Conservation (phyloP, 768 basidiomycete species). For the Mycena amicta region DNA sequence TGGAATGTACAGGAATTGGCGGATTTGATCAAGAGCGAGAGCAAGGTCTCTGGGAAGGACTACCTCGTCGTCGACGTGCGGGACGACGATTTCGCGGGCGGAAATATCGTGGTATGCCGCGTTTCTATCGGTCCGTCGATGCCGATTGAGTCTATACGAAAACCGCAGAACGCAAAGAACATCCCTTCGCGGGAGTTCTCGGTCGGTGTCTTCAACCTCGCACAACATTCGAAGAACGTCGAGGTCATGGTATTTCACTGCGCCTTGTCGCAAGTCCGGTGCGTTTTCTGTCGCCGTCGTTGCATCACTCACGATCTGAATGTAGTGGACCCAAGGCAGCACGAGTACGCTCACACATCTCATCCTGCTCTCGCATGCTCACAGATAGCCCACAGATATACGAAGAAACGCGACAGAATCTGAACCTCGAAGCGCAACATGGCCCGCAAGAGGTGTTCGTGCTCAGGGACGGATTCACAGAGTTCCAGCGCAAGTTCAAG, state of each 20-base stretch:
- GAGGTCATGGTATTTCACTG: constrained; percentile 79
- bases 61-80: constrained; percentile 83
- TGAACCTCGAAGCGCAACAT: constrained; percentile 43
- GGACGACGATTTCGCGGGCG: constrained; percentile 79
- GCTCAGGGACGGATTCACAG: constrained; percentile 71
- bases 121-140: neutral
- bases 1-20: constrained; percentile 60
- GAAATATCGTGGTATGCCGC: constrained; percentile 59
- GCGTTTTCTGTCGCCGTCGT: too few species aligned
- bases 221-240: constrained; percentile 61
- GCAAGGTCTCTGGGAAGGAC: constrained; percentile 59
- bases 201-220: constrained; percentile 56
- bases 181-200: constrained; percentile 65
- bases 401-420: constrained; percentile 57
- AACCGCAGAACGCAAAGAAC: constrained; percentile 51
- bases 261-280: constrained; percentile 76
- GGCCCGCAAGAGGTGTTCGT: constrained; percentile 60
- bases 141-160: neutral
- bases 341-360: constrained; percentile 49
- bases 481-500: constrained; percentile 72
- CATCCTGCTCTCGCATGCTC: too few species aligned
- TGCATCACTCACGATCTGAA: neutral
- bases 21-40: constrained; percentile 63
- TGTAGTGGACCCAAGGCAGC: constrained; percentile 79
- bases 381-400: constrained; percentile 52